phyloP scores from a whole-genome alignment of 1,139 yeast genomes.

The Geotrichum cucujoidarum region DNA sequence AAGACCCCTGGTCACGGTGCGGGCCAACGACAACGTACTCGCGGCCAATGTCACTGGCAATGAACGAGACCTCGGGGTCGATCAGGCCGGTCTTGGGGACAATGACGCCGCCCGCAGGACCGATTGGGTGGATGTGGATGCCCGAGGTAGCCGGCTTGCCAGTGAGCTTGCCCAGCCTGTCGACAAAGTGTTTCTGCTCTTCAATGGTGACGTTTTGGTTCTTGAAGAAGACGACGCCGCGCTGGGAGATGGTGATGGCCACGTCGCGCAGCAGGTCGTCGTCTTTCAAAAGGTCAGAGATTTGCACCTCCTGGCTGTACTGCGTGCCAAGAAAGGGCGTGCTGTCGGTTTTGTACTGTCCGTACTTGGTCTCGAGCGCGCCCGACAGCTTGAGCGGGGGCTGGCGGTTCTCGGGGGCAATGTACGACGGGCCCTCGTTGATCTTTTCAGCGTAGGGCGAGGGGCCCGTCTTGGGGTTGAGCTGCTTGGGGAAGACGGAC shows the following conservation, averaged over 20 bases:
- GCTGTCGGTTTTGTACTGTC: conserved; percentile 25
- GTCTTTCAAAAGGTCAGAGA: conserved; percentile 41
- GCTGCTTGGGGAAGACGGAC: background rate
- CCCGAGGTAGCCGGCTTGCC: conserved; percentile 6
- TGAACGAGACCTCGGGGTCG: conserved; percentile 22
- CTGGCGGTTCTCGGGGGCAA: conserved; percentile 4
- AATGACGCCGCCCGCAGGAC: conserved; percentile 32
- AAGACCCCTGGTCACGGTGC: background rate
- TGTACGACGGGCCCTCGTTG: conserved; percentile 3
- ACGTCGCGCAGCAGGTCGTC: conserved; percentile 39
- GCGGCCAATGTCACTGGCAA: conserved; percentile 28
- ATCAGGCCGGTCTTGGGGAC: conserved; percentile 14
- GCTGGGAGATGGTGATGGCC: conserved; percentile 56
- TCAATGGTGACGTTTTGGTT: conserved; percentile 39
- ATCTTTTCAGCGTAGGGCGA: conserved; percentile 28
- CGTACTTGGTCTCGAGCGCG: conserved; percentile 26
- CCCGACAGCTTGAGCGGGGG: conserved; percentile 21
- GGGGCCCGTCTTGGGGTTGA: conserved; percentile 24
- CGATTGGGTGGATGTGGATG: conserved; percentile 20
- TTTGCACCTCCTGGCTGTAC: conserved; percentile 32
- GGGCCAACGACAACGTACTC: conserved; percentile 3
- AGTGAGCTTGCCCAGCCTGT: conserved; percentile 1
- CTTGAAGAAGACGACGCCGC: conserved; percentile 65
- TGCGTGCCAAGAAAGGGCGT: conserved; percentile 35
- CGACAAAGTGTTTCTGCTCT: conserved; percentile 2